Base-by-base conservation (phyloP, 1,284 basidiomycete species). In the Boletus hoseneyae region DNA sequence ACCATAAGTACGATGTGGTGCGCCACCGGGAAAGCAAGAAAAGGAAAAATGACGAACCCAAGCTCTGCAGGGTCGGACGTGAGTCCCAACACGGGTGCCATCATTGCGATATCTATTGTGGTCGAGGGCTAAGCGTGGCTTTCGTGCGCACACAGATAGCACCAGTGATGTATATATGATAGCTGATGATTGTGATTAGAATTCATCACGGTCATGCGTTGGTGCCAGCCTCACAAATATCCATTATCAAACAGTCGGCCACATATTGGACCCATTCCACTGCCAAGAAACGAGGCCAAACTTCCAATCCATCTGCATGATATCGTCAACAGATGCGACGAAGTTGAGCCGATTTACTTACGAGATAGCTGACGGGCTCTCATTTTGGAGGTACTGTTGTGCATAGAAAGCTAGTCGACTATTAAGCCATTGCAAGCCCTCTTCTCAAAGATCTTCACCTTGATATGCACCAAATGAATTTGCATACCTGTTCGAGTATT, bases 401-500 rank as follows among this genome's bases (percentile, higher is more conserved):
- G 54, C 40, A 42, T 67, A 66, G n/a, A 63, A 69, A n/a, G 60
- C 66, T 66, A 16, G 4, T 43, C 13, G 8, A 6, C 11, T n/a
- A 41, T 51, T 38, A 35, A 39, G 2, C 7, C 8, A 30, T 30
- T 9, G 7, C 27, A 34, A 16, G 3, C 1, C 3, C 2, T 21
- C 1, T 32, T 2, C 6, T 21, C 29, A 12, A 30, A 4, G 19
- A 38, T 16, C 1, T 19, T 15, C 23, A 67, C 78, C 63, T 53
- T 69, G 63, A 50, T 68, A 69, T 37, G 68, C 59, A 18, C 67
- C 67, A 38, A 67, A 66, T 6, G 64, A 27, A 34, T 3, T 47
- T 1, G 42, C 47, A 39, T 69, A 66, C 4, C 65, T 68, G n/a
- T 11, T 35, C 12, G 35, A 11, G 8, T 18, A 32, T 48, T 4